phyloP scores from a whole-genome alignment of 2,329 filamentous ascomycete species.

The Hymenoscyphus linearis region DNA sequence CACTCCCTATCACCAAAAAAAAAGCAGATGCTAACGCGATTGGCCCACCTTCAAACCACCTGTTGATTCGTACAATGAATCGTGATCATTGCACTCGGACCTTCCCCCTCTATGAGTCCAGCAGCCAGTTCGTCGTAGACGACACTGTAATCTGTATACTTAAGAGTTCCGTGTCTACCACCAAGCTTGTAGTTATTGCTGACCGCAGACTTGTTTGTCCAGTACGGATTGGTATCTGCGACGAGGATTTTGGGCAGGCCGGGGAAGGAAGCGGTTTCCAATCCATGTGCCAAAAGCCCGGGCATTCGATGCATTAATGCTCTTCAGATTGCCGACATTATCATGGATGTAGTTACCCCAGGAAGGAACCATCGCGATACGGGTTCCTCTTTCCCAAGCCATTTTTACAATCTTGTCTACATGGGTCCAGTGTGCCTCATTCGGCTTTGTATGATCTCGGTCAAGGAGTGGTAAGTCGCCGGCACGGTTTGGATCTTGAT shows the following conservation, averaged over 20 bases:
- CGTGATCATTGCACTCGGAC: neutral
- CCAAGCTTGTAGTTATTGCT: neutral
- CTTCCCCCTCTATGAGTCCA: neutral
- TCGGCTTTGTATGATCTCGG: slow-evolving; percentile 4
- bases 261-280: neutral
- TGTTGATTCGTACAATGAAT: neutral
- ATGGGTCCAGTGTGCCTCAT: slow-evolving; percentile 2
- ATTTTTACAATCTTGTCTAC: neutral
- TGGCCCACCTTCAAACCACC: neutral
- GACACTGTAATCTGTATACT: neutral
- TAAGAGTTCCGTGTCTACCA: neutral
- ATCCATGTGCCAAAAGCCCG: neutral
- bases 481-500: slow-evolving; percentile 3
- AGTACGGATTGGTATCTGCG: slow-evolving; percentile 4
- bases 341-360: slow-evolving; percentile 8
- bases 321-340: neutral
- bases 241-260: slow-evolving; percentile 3
- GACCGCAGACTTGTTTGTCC: slow-evolving; percentile 3
- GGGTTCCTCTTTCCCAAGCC: slow-evolving; percentile 1
- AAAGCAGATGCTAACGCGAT: neutral
- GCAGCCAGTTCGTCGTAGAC: neutral
- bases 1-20: neutral
- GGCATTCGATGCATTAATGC: slow-evolving; percentile 4
- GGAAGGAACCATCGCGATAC: slow-evolving; percentile 3
- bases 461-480: slow-evolving; percentile 7